Conservation (phyloP, 257 asterid genomes). For the Cruciata laevipes region DNA sequence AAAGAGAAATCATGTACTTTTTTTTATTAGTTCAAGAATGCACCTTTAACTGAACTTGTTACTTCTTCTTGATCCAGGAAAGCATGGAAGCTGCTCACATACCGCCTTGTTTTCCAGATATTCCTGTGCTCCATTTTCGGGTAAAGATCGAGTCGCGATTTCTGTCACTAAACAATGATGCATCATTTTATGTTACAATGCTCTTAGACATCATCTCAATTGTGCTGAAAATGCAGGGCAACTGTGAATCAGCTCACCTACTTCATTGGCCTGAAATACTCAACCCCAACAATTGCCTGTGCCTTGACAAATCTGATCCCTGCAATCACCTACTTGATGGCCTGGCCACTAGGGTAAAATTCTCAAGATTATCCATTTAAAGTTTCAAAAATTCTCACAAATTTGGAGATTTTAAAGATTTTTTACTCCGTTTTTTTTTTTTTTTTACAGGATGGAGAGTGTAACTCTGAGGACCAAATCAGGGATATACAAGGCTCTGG, state of each 20-base stretch:
- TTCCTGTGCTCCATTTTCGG: slow-evolving; percentile 72
- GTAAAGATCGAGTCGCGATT: slow-evolving; percentile 28
- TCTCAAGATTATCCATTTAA: background rate
- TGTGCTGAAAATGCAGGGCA: slow-evolving; percentile 40
- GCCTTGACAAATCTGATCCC: slow-evolving; percentile 73
- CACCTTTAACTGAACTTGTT: background rate
- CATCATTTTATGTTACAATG: background rate
- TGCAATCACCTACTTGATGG: slow-evolving; percentile 71
- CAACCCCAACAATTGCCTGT: slow-evolving; percentile 84
- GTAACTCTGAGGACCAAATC: slow-evolving; percentile 47
- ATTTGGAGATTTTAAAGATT: background rate
- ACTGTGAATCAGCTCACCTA: slow-evolving; percentile 76
- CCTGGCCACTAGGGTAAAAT: slow-evolving; percentile 62
- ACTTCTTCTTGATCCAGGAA: slow-evolving; percentile 38
- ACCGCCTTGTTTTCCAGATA: slow-evolving; percentile 55
- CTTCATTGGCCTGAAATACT: slow-evolving; percentile 74
- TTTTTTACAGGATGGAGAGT: slow-evolving; percentile 48
- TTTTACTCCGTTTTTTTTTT: no score
- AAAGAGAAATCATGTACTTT: background rate
- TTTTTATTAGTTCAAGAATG: background rate
- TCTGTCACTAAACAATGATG: background rate
- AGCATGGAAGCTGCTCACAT: slow-evolving; percentile 57
- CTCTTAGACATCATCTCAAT: background rate
- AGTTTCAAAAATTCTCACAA: background rate
- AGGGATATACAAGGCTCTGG: slow-evolving; percentile 63